Conservation (phyloP, 345 rosid species). For the Diplotaxis tenuifolia region DNA sequence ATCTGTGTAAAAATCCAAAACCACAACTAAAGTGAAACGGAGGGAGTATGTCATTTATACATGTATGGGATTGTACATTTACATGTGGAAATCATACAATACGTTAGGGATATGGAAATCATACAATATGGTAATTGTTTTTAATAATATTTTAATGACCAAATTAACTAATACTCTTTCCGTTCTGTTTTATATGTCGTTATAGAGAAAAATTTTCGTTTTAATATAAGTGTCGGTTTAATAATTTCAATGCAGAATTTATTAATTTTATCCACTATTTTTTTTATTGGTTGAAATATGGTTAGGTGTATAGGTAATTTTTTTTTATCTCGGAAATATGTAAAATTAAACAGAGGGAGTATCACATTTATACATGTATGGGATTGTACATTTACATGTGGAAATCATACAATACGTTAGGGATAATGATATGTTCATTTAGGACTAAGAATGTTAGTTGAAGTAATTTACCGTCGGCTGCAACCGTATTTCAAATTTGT, state of each 20-base stretch:
- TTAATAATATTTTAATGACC: background rate
- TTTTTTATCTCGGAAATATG: no score
- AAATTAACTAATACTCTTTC: background rate
- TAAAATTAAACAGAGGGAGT: no score
- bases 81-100: background rate
- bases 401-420: background rate
- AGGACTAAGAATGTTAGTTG: slow-evolving; percentile 33
- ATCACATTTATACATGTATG: background rate
- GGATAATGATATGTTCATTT: slow-evolving; percentile 12
- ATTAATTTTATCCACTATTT: no score
- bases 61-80: background rate
- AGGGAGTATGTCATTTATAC: background rate
- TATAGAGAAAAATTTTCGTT: no score
- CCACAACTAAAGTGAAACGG: no score
- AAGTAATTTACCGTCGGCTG: slow-evolving; percentile 19
- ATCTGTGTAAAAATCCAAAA: no score
- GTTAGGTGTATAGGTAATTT: no score
- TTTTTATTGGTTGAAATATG: no score
- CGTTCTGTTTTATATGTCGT: no score
- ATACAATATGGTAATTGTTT: no score
- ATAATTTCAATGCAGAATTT: no score
- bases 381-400: background rate
- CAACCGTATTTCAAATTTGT: slow-evolving; percentile 31
- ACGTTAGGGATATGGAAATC: slow-evolving; percentile 14
- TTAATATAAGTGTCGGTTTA: no score